Conservation (phyloP, 164 flowering plant genomes). For the Taxillus chinensis region DNA sequence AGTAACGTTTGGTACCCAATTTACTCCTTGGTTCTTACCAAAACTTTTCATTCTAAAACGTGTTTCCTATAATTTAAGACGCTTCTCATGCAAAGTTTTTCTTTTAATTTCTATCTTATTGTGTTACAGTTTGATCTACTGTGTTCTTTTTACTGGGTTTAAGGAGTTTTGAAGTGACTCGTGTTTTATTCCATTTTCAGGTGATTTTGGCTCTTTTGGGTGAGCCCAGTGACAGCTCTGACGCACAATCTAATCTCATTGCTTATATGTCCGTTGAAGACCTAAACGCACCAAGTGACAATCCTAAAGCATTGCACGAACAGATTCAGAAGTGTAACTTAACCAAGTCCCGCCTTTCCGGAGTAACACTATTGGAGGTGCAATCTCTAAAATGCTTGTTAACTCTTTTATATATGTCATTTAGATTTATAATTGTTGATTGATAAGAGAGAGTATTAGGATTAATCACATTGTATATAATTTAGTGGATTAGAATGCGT, state of each 20-base stretch:
- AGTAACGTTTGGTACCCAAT: slow-evolving; percentile 45
- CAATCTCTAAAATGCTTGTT: too few relatives aligned
- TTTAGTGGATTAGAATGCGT: too few relatives aligned
- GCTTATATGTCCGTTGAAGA: slow-evolving; percentile 63
- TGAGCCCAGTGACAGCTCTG: slow-evolving; percentile 17
- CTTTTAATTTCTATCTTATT: not conserved
- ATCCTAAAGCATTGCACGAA: slow-evolving; percentile 22
- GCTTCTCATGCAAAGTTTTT: not conserved
- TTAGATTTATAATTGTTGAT: too few relatives aligned
- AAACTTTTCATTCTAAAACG: too few relatives aligned
- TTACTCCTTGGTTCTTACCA: too few relatives aligned
- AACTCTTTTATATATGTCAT: too few relatives aligned
- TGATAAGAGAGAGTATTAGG: too few relatives aligned
- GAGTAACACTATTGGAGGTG: slow-evolving; percentile 42
- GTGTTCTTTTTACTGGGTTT: too few relatives aligned
- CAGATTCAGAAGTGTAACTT: slow-evolving; percentile 62
- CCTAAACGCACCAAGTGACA: slow-evolving; percentile 10
- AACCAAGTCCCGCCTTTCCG: slow-evolving; percentile 37
- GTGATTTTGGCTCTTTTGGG: slow-evolving; percentile 57
- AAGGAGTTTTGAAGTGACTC: too few relatives aligned
- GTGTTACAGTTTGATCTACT: not conserved
- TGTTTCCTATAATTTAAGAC: not conserved
- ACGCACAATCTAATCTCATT: slow-evolving; percentile 28
- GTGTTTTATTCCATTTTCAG: slow-evolving; percentile 38
- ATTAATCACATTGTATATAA: too few relatives aligned